Base-by-base conservation (phyloP, 306 rosid species). In the Rosa persica region DNA sequence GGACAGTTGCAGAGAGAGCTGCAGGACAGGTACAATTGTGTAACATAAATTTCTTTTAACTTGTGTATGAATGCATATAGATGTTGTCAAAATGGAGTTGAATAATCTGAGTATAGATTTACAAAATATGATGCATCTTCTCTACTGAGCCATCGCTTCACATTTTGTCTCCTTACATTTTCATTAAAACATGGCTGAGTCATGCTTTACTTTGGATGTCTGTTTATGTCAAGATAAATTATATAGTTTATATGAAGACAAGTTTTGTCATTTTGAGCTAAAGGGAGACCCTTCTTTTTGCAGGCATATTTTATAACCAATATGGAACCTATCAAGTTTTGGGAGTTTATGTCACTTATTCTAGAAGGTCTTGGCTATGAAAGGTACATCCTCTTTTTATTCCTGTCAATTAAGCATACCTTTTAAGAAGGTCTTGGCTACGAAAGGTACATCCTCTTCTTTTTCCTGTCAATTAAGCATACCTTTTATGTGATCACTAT, bases 281-380 rank as follows among this genome's bases (percentile, higher is more conserved):
- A 80, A 83, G 34, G 60, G 51, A 40, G 61, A 57, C 25, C 20
- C 9, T 20, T 78, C 82, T n/a, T 48, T 80, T 77, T 86, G 88
- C 87, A 95, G 99, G 99, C 97, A 57, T 95, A 93, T 88, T 95
- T 95, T 89, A 88, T 95, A 62, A 93, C 99, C 43, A 93, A 95
- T 83, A 89, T 87, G 97, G 98, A 96, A 74, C 88, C 93, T 51
- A 89, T 96, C 67, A 93, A 88, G 80, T 96, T 96, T 83, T 96
- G 99, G 99, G 99, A 91, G 86, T 96, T 96, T 76, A 47, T 91
- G 54, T 91, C 98, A 22, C 87, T 86, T 76, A 80, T 96, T 72
- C 84, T 96, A 66, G 97, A 85, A 82, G 98, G 94, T 78, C 97
- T 96, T 84, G 99, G 97, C 81, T 93, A 93, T 79, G 90, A 87